Evolutionary conservation across 495 filamentous ascomycete species (phyloP), one percentile per base, ranked within the genome.

Genomic region (Amphirosellinia nigrospora): DNA sequence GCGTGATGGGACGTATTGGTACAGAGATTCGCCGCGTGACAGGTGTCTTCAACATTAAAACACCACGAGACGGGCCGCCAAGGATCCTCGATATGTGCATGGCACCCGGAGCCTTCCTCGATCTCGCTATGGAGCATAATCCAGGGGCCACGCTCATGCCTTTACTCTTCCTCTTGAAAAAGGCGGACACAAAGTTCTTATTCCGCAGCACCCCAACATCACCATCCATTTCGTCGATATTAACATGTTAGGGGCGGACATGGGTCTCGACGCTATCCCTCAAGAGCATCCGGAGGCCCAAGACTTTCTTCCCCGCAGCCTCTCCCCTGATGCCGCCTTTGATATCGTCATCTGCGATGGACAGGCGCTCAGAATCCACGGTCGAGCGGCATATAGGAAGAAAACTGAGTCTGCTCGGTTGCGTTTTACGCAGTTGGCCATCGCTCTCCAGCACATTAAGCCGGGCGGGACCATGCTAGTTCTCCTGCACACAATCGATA

Each of bases 271-370:
- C 0, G 58, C 38, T 13, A 81, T 89, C 59, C 84, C 84, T 2
- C 7, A 43, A 0, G 68, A 76, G 2, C 84, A 89, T 61, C 81
- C 82, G 0, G 86, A 89, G 16, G 70, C 69, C 0, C 41, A 16
- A 0, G 75, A 75, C 2, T 88, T 89, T 71, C 70, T 82, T 4
- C 71, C 73, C 1, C 67, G 74, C 0, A 68, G 79, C 8, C 73
- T 79, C 1, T 77, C 73, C 53, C 52, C 58, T 3, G 71, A 65
- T 1, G 53, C 80, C 15, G 11, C 41, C 0, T 90, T 88, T 71
- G 81, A 89, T 64, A 79, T 90, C 2, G 78, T 86, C 15, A 74
- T 91, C 46, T 89, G 86, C 74, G 87, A 90, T 69, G 87, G 87
- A 1, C 83, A 89, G 43, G 84, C 87, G 2, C 77, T 88, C 16